Evolutionary conservation across 306 rosid species (phyloP), one percentile per base, ranked within the genome.

Genomic region (Inga leiocalycina): DNA sequence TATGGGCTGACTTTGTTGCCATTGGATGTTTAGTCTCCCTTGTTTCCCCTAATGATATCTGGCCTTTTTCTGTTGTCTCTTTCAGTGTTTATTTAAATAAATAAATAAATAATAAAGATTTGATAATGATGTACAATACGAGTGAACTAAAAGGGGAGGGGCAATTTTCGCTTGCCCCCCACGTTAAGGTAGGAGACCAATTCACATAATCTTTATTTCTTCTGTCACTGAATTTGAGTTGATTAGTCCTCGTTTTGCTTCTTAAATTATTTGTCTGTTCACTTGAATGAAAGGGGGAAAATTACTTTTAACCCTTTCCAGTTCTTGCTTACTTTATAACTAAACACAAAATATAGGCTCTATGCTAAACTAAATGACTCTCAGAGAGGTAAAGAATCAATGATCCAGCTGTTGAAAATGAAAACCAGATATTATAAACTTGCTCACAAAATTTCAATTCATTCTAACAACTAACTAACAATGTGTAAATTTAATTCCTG

Each of bases 11-110:
- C 92, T 86, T 84, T 79, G 52, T 72, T 2, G 3, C 34, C 14
- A 81, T 84, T 87, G 85, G 83, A 45, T 76, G 79, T 70, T 80
- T 76, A 80, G 82, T 84, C 90, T 45, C 6, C 62, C 57, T 48
- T 69, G 72, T 87, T 76, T 64, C 84, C 78, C 70, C 76, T 75
- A 85, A 74, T 44, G 76, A 70, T 43, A 57, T 67, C 71, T 82
- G 20, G 16, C 5, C 3, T 43, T 41, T 57, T 46, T 43, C n/a
- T 13, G 1, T 43, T 51, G 7, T 68, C 24, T 35, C 46, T 16
- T 15, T 17, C 44, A 1, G 11, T 34, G 10, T 66, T 66, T 66
- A 32, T 66, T 66, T 4, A 13, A 6, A 32, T 10, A 66, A 65
- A 74, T 10, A 66, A 65, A 74, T 54, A 49, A 15, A 32, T 59